Conservation (phyloP, 768 basidiomycete genomes). For the Mycena pura region DNA sequence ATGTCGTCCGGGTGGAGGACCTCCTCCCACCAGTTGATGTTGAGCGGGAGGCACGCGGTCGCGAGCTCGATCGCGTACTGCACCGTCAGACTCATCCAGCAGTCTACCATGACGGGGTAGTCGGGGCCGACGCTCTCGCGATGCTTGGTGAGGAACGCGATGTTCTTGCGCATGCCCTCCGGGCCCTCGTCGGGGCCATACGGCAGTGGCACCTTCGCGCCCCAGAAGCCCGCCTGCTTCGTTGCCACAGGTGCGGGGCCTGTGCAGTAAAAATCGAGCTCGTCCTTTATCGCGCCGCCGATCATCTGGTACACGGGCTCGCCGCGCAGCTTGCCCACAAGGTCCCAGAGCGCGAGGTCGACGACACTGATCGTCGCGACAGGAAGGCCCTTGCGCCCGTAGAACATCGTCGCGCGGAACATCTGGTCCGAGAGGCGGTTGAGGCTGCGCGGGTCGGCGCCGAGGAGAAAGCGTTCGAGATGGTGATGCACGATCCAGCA, state of each 20-base stretch:
- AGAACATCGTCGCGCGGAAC: conserved; percentile 39
- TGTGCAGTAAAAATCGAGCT: conserved; percentile 37
- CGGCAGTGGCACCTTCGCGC: conserved; percentile 38
- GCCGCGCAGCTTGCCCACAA: conserved; percentile 36
- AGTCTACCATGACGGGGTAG: conserved; percentile 38
- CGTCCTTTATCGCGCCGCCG: conserved; percentile 38
- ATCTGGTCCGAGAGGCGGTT: conserved; percentile 40
- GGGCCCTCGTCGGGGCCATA: conserved; percentile 38
- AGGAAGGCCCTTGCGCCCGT: conserved; percentile 39
- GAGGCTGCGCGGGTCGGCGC: conserved; percentile 36
- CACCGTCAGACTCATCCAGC: conserved; percentile 39
- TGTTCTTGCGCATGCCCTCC: conserved; percentile 36
- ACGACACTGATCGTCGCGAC: conserved; percentile 39
- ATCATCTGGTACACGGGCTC: conserved; percentile 42
- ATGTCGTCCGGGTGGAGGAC: conserved; percentile 38
- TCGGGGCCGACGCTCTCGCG: conserved; percentile 37
- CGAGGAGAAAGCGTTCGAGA: conserved; percentile 37
- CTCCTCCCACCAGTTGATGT: conserved; percentile 43
- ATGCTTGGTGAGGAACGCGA: conserved; percentile 36
- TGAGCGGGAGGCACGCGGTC: conserved; percentile 34
- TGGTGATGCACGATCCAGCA: conserved; percentile 40
- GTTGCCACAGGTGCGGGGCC: conserved; percentile 35
- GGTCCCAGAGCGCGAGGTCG: conserved; percentile 41
- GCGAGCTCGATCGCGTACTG: conserved; percentile 41
- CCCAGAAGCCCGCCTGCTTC: conserved; percentile 37